Base-by-base conservation (phyloP, 2,329 filamentous ascomycete species). In the Mollisia scopiformis region DNA sequence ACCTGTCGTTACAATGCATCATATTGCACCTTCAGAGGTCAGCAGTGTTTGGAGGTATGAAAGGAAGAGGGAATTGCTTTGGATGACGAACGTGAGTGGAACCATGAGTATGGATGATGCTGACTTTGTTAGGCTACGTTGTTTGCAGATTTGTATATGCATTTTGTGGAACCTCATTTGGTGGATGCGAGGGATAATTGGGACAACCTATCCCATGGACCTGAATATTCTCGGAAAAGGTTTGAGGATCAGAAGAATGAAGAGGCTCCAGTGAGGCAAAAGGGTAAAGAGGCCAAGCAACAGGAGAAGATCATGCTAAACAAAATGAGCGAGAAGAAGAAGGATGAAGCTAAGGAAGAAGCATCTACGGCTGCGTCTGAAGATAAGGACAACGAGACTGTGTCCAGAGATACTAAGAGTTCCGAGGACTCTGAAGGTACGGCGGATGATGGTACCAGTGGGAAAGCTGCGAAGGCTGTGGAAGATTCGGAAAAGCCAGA, bases 1-100 rank as follows among this genome's bases (percentile, higher is more conserved):
- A 67, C 82, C 83, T 5, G 76, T 84, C n/a, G 69, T 85, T 41
- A 84, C 82, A 3, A 83, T 85, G 80, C 82, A 84, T 66, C 81
- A 84, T 66, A 78, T 85, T 71, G 78, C 78, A 50, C 75, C 81
- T 8, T 78, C 82, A 65, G 82, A 85, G 67, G 76, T 84, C 49
- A 81, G 77, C 63, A 73, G 68, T 43, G 75, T 84, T 33, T 85
- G 82, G 80, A 77, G 82, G 57, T 84, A 78, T 59, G 83, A 85
- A 68, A 77, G 83, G 69, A 53, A 59, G 53, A 65, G 68, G 49
- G 63, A 65, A 35, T 55, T 63, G 11, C 55, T 65, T 14, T 60
- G 57, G 23, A 60, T 52, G 19, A 25, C 52, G 1, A 63, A 67
- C 57, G 65, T 65, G 37, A 37, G 61, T 57, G 2, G 27, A 23